Conservation (phyloP, 352 stramenopile species). For the Thalassiosira hispida region DNA sequence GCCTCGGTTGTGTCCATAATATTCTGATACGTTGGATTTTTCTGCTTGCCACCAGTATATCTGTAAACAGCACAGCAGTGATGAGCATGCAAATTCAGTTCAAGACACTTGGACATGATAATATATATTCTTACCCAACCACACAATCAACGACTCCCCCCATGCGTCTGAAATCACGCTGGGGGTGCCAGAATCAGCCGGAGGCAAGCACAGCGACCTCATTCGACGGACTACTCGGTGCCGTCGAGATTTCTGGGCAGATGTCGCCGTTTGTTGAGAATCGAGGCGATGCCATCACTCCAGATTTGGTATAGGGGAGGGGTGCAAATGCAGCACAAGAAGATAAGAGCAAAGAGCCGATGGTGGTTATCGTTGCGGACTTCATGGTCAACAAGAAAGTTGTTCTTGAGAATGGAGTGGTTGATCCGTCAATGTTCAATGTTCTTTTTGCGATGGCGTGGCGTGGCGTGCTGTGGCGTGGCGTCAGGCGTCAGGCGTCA, state of each 20-base stretch:
- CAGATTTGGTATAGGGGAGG: neutral
- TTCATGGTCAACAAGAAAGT: conserved; percentile 11
- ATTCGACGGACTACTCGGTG: conserved; percentile 20
- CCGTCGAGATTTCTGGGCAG: conserved; percentile 30
- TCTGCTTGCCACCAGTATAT: conserved; percentile 65
- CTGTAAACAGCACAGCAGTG: conserved; percentile 10
- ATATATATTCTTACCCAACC: conserved; percentile 31
- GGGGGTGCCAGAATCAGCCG: conserved; percentile 79
- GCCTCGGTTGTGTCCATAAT: conserved; percentile 76
- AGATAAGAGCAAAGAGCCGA: conserved; percentile 3
- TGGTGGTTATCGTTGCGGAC: neutral
- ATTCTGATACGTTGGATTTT: conserved; percentile 68
- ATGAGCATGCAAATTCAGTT: neutral
- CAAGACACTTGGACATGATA: conserved; percentile 1
- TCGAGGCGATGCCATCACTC: neutral
- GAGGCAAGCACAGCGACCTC: conserved; percentile 29
- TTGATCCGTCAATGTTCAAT: too few species aligned
- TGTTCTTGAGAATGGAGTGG: too few species aligned
- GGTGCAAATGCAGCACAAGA: conserved; percentile 16
- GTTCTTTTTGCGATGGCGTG: too few species aligned
- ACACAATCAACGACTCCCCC: conserved; percentile 56
- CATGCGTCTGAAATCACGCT: conserved; percentile 59
- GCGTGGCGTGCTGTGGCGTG: too few species aligned
- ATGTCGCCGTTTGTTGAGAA: conserved; percentile 2
- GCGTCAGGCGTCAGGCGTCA: too few species aligned